Evolutionary conservation across 352 stramenopile genomes (phyloP).

Genomic region (Globisporangium parvum): DNA sequence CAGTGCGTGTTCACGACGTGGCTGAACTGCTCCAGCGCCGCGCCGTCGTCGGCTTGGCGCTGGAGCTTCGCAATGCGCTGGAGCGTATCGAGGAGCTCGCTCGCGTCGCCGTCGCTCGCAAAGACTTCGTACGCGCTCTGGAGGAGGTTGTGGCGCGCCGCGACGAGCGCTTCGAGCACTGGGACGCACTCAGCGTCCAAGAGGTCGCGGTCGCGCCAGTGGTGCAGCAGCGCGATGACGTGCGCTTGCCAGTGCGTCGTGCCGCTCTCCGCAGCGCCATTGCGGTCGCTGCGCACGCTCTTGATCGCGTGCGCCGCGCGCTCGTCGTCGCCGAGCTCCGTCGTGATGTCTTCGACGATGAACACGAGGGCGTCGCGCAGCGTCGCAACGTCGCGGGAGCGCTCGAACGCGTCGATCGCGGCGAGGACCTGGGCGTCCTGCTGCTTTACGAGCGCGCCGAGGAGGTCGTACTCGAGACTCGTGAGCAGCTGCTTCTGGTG

Average conservation of each 20-base stretch:
- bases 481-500: conserved; percentile 61
- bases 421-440: conserved; percentile 43
- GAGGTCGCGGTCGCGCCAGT: conserved; percentile 29
- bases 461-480: conserved; percentile 46
- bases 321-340: conserved; percentile 59
- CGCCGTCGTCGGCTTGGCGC: conserved; percentile 33
- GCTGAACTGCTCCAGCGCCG: conserved; percentile 24
- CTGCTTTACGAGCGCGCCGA: conserved; percentile 55
- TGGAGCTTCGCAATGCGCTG: conserved; percentile 68
- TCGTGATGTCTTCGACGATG: conserved; percentile 61
- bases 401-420: conserved; percentile 35
- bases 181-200: conserved; percentile 28
- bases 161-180: conserved; percentile 38
- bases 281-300: no score
- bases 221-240: conserved; percentile 35
- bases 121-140: conserved; percentile 74
- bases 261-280: no score
- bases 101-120: conserved; percentile 44
- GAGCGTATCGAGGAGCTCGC: conserved; percentile 63
- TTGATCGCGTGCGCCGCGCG: conserved; percentile 14
- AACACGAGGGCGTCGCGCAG: conserved; percentile 45
- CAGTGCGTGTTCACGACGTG: conserved; percentile 33
- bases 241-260: conserved; percentile 41
- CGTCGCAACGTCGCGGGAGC: conserved; percentile 17
- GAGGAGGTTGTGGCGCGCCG: conserved; percentile 51